These are phyloP conservation scores for Candida dajiaensis DNA, from an alignment of 805 yeast species.

Conservation along the genomic window DNA sequence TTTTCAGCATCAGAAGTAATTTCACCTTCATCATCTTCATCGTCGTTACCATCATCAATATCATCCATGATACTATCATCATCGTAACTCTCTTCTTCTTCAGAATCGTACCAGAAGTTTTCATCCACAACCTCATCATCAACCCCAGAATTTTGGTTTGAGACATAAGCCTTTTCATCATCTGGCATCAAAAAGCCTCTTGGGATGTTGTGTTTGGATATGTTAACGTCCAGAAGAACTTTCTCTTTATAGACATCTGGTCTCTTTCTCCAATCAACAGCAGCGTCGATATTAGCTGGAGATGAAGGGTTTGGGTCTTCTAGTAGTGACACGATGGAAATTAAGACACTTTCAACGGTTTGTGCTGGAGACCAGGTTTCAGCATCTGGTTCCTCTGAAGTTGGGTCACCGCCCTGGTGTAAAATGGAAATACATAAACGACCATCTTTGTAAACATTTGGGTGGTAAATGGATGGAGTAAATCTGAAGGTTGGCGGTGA, in stretches of 20 bases:
- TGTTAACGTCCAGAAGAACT: conserved; percentile 76
- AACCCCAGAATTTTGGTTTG: conserved; percentile 28
- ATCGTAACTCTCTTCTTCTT: conserved; percentile 56
- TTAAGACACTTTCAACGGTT: conserved; percentile 84
- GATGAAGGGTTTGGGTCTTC: conserved; percentile 92
- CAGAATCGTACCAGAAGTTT: conserved; percentile 81
- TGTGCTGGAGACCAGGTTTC: conserved; percentile 96
- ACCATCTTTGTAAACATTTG: conserved; percentile 92
- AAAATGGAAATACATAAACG: conserved; percentile 87
- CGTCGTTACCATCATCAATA: conserved; percentile 55
- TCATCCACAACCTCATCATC: conserved; percentile 63
- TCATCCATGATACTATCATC: conserved; percentile 42
- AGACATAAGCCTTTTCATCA: conserved; percentile 51
- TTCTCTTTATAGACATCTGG: conserved; percentile 68
- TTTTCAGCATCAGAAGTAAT: conserved; percentile 24
- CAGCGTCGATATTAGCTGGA: conserved; percentile 96
- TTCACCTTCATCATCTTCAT: conserved; percentile 40
- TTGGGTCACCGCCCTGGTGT: conserved; percentile 87
- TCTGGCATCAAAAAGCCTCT: conserved; percentile 79
- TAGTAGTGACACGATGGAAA: conserved; percentile 82
- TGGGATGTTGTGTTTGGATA: conserved; percentile 82
- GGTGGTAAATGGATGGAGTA: conserved; percentile 91
- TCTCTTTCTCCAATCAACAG: conserved; percentile 81
- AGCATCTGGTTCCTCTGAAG: conserved; percentile 85
- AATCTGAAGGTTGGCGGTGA: conserved; percentile 90